A percentile compares a stretch with the other conserved stretches of the same genome.
phyloP scores from a whole-genome alignment of 257 asterid genomes.

The Nicotiana sylvestris region DNA sequence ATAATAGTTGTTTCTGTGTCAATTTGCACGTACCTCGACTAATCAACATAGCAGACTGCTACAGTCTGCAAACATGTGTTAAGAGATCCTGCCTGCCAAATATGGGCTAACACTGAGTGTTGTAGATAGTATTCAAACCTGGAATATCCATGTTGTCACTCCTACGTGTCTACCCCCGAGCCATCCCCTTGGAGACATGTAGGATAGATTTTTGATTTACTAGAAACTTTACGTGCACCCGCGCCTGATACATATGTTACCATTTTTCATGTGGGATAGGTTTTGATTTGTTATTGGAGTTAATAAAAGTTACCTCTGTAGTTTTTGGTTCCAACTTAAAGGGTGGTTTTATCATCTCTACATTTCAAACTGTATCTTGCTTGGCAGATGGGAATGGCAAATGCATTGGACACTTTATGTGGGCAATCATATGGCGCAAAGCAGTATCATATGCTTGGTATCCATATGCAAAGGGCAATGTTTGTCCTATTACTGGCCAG shows the following conservation, averaged over 20 bases:
- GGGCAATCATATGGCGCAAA: slow-evolving; percentile 34
- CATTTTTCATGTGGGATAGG: background rate
- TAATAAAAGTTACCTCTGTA: background rate
- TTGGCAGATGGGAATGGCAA: slow-evolving; percentile 54
- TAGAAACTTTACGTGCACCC: no score
- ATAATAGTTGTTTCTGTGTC: background rate
- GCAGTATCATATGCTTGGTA: slow-evolving; percentile 20
- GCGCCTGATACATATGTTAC: no score
- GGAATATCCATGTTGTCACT: no score
- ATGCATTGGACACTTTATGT: slow-evolving; percentile 63
- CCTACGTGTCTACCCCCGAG: background rate
- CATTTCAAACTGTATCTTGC: background rate
- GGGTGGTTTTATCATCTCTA: background rate
- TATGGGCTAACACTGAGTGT: no score
- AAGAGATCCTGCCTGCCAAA: no score
- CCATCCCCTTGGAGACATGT: background rate
- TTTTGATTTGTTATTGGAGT: background rate
- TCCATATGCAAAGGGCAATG: slow-evolving; percentile 22
- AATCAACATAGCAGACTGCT: no score
- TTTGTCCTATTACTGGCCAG: background rate
- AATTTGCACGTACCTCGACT: background rate
- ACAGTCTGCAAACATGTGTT: no score
- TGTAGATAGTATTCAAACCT: no score
- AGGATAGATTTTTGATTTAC: no score
- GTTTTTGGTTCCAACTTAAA: background rate